Conservation (phyloP, 1,284 basidiomycete species). For the Sporisorium exsertum region DNA sequence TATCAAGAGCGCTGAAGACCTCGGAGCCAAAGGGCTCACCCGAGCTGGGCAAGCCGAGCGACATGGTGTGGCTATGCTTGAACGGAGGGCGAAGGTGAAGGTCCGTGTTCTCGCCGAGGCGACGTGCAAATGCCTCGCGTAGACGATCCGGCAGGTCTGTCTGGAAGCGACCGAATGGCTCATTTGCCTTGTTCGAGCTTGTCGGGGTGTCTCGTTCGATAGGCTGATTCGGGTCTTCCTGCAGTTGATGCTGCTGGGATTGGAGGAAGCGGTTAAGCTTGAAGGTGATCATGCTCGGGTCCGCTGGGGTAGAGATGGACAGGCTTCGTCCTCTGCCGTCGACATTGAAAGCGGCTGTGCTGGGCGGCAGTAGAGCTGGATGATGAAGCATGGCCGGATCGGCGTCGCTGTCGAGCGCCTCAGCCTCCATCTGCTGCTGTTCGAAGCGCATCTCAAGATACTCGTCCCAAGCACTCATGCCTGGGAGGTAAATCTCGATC, state of each 20-base stretch:
- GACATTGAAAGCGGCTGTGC: slow-evolving; percentile 5
- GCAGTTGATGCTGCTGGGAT: slow-evolving; percentile 28
- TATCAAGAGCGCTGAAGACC: slow-evolving; percentile 53
- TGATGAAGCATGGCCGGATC: not conserved
- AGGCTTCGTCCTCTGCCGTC: slow-evolving; percentile 28
- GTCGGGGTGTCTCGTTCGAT: not conserved
- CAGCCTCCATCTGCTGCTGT: slow-evolving; percentile 37
- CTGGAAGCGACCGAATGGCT: slow-evolving; percentile 22
- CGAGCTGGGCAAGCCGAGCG: slow-evolving; percentile 54
- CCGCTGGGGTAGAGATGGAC: slow-evolving; percentile 56
- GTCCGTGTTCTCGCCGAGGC: slow-evolving; percentile 23
- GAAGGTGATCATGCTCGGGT: slow-evolving; percentile 49
- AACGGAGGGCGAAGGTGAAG: slow-evolving; percentile 4
- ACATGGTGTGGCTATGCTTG: slow-evolving; percentile 54
- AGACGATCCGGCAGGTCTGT: slow-evolving; percentile 30
- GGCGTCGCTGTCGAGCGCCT: slow-evolving; percentile 14
- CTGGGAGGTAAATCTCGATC: slow-evolving; percentile 65
- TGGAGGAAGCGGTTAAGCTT: slow-evolving; percentile 56
- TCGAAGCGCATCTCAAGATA: slow-evolving; percentile 43
- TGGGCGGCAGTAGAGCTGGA: slow-evolving; percentile 13
- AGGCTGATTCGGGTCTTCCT: slow-evolving; percentile 12
- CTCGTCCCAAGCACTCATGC: slow-evolving; percentile 60
- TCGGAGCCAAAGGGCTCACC: slow-evolving; percentile 57
- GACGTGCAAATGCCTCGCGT: slow-evolving; percentile 36
- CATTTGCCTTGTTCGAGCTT: not conserved